Conservation (phyloP, 352 stramenopile genomes). For the Achlya hypogyna region DNA sequence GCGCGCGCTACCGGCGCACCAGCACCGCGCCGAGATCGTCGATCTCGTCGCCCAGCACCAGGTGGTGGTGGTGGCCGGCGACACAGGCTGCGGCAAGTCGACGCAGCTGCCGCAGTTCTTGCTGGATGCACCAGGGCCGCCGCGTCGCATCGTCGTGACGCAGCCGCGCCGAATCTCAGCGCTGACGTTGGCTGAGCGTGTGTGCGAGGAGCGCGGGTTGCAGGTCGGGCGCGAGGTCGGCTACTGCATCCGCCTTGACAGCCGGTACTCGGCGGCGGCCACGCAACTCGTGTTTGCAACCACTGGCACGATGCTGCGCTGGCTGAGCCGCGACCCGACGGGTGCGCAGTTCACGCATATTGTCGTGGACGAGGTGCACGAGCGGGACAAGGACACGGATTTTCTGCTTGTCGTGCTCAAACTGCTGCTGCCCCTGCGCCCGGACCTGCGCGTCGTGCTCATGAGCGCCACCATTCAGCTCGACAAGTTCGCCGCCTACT, state of each 20-base stretch:
- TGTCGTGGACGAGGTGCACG: conserved; percentile 95
- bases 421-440: conserved; percentile 69
- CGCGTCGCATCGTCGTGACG: conserved; percentile 84
- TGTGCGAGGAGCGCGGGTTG: conserved; percentile 75
- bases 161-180: conserved; percentile 90
- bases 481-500: conserved; percentile 90
- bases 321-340: conserved; percentile 65
- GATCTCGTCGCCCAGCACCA: conserved; percentile 61
- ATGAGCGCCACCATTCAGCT: conserved; percentile 96
- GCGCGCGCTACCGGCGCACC: conserved; percentile 37
- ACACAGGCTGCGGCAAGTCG: conserved; percentile 93
- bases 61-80: conserved; percentile 87
- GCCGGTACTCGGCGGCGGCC: conserved; percentile 47
- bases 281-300: conserved; percentile 97
- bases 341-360: conserved; percentile 85
- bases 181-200: conserved; percentile 81
- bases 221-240: conserved; percentile 61
- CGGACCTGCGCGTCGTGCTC: conserved; percentile 86
- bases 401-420: conserved; percentile 94
- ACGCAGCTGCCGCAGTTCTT: conserved; percentile 92
- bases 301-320: conserved; percentile 88
- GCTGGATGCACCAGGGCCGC: conserved; percentile 58
- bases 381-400: conserved; percentile 93
- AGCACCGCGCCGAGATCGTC: conserved; percentile 58
- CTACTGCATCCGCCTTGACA: conserved; percentile 91